Percentiles rank a stretch among this genome's conserved stretches.
phyloP scores from a whole-genome alignment of 495 filamentous ascomycete genomes.

The Daldinia loculata region DNA sequence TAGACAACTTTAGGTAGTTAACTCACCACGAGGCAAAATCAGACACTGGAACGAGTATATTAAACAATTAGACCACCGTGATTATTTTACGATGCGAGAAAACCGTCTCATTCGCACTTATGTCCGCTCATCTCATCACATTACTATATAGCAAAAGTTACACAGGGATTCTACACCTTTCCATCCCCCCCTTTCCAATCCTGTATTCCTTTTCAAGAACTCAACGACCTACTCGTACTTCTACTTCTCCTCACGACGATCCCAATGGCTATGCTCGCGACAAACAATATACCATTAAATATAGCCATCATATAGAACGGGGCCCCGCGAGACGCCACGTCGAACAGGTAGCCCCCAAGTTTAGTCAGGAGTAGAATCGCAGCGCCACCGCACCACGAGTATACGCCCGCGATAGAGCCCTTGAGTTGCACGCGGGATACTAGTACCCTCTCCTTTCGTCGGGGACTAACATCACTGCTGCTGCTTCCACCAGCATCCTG shows the following conservation, averaged over 20 bases:
- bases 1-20: background rate
- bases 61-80: background rate
- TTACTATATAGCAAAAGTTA: background rate
- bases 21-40: background rate
- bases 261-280: slow-evolving; percentile 63
- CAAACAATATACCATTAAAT: slow-evolving; percentile 79
- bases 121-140: background rate
- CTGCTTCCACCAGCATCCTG: background rate
- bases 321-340: slow-evolving; percentile 70
- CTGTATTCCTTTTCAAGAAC: background rate
- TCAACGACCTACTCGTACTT: background rate
- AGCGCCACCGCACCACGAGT: slow-evolving; percentile 87
- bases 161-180: background rate
- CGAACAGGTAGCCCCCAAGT: slow-evolving; percentile 86
- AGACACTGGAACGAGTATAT: background rate
- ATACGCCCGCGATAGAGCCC: slow-evolving; percentile 92
- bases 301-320: slow-evolving; percentile 93
- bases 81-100: background rate
- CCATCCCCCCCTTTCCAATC: background rate
- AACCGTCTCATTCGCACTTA: no score
- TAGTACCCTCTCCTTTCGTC: slow-evolving; percentile 33
- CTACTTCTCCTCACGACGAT: slow-evolving; percentile 9
- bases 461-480: background rate
- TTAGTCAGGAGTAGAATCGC: slow-evolving; percentile 94
- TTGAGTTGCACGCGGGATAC: slow-evolving; percentile 70